These are phyloP conservation scores for Przewalskia tangutica DNA, from an alignment of 257 asterid species.

Conservation along the genomic window DNA sequence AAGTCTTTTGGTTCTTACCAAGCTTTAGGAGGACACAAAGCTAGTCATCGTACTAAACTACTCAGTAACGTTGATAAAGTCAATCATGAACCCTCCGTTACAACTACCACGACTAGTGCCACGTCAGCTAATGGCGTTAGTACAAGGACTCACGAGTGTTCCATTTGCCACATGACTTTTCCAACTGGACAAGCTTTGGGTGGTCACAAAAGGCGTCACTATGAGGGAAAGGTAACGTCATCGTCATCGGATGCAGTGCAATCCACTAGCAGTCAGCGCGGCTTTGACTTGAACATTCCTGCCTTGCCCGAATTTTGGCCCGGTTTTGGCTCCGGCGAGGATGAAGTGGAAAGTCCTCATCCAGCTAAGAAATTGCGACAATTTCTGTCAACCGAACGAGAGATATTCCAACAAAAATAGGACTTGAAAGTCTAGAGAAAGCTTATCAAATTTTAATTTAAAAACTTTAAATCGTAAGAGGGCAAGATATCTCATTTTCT, in stretches of 20 bases:
- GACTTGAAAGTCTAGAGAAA: too few relatives aligned
- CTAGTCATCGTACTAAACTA: slow-evolving; percentile 25
- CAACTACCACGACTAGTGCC: not conserved
- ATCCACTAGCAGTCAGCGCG: slow-evolving; percentile 31
- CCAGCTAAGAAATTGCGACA: slow-evolving; percentile 42
- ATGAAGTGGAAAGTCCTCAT: slow-evolving; percentile 64
- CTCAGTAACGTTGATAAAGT: not conserved
- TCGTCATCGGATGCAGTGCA: slow-evolving; percentile 38
- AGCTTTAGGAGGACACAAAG: slow-evolving; percentile 44
- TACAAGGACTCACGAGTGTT: slow-evolving; percentile 36
- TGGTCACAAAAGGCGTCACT: slow-evolving; percentile 48
- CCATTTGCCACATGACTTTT: slow-evolving; percentile 35
- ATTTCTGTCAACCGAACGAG: slow-evolving; percentile 8
- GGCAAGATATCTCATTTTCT: too few relatives aligned
- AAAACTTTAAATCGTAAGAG: too few relatives aligned
- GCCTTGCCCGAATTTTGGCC: slow-evolving; percentile 32
- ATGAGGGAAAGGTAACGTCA: slow-evolving; percentile 35
- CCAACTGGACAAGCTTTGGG: slow-evolving; percentile 52
- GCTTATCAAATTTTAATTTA: too few relatives aligned
- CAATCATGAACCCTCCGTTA: not conserved
- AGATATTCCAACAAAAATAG: not conserved
- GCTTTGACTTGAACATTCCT: slow-evolving; percentile 56
- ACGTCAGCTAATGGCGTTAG: not conserved
- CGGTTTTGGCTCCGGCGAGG: slow-evolving; percentile 23
- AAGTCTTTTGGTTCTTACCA: slow-evolving; percentile 33